phyloP scores from a whole-genome alignment of 305 asterid species.

The Fraxinus floribunda region DNA sequence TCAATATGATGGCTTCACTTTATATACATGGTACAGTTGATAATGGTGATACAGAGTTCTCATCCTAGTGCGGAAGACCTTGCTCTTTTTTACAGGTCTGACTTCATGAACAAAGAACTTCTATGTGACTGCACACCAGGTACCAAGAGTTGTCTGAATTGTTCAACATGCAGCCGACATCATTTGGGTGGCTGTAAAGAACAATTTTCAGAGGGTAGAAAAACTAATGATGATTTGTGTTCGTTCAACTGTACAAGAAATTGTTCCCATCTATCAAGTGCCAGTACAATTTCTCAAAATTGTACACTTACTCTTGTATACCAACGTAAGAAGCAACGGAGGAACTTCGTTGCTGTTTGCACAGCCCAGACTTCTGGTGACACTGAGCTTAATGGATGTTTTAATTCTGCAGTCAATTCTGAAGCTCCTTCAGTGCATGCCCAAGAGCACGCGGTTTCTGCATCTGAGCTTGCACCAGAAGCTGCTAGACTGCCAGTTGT shows the following conservation, averaged over 20 bases:
- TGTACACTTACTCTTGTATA: conserved; percentile 47
- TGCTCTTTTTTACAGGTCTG: conserved; percentile 28
- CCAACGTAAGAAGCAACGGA: conserved; percentile 46
- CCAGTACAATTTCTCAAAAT: conserved; percentile 47
- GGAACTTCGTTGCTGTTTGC: conserved; percentile 28
- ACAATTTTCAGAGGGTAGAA: conserved; percentile 27
- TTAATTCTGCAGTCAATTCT: conserved; percentile 45
- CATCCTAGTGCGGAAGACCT: conserved; percentile 32
- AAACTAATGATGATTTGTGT: conserved; percentile 33
- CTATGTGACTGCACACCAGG: conserved; percentile 40
- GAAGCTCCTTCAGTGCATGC: conserved; percentile 45
- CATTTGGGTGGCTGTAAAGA: conserved; percentile 36
- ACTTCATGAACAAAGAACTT: conserved; percentile 35
- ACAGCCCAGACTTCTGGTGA: conserved; percentile 26
- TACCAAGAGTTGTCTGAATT: conserved; percentile 35
- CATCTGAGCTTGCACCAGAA: conserved; percentile 34
- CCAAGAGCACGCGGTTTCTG: conserved; percentile 34
- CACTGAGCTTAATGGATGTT: conserved; percentile 35
- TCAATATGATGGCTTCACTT: conserved; percentile 20
- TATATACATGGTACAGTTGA: conserved; percentile 17
- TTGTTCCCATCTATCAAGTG: conserved; percentile 40
- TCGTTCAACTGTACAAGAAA: conserved; percentile 35
- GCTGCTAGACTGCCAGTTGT: conserved; percentile 33
- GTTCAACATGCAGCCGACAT: conserved; percentile 36
- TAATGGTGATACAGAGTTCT: conserved; percentile 34